Base-by-base conservation (phyloP, 352 stramenopile species). In the Phytopythium delawarense region DNA sequence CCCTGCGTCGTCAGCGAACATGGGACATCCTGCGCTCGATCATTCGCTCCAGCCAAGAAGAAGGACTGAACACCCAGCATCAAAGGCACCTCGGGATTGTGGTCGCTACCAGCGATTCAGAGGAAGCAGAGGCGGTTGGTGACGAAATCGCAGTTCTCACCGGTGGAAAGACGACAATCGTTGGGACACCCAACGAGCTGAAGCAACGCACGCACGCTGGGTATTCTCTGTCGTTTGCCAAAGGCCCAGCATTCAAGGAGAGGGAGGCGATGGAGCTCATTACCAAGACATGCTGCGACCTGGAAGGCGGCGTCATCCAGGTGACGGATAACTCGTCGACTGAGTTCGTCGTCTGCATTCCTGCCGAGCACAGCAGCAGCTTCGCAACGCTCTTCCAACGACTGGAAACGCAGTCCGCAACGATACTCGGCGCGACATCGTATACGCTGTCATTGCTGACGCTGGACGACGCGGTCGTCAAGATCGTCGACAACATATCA, bases 21-120 rank as follows among this genome's bases (percentile, higher is more conserved):
- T 97, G 89, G 89, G 65, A 89, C 32, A 64, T 95, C 11, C 61
- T 85, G 6, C 62, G 71, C 3, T 60, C 70, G 54, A 73, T 71
- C 39, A 51, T 46, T 23, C 34, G 25, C 13, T 9, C 6, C 11
- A 59, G n/a, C 21, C 34, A 49, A 37, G 53, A 46, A 16, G 52
- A 30, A 4, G 39, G 34, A 32, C 11, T 35, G 2, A 11, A 18
- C 13, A n/a, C 1, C 20, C n/a, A 9, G n/a, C 32, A 23, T 32
- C 48, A 69, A 18, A 44, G 76, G 61, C 64, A 78, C 40, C 65
- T 70, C 20, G 62, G 88, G n/a, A 87, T 95, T 20, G 67, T 97
- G 23, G 55, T 97, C 12, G 95, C 88, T 2, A 98, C 91, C 21
- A 92, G 98, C 62, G 98, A 97, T 58, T 96, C 98, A 83, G 87